A percentile compares a stretch with the other conserved stretches of the same genome.
These are phyloP conservation scores for Takashimella tepidaria DNA, from an alignment of 1,284 basidiomycete species.

Conservation along the genomic window DNA sequence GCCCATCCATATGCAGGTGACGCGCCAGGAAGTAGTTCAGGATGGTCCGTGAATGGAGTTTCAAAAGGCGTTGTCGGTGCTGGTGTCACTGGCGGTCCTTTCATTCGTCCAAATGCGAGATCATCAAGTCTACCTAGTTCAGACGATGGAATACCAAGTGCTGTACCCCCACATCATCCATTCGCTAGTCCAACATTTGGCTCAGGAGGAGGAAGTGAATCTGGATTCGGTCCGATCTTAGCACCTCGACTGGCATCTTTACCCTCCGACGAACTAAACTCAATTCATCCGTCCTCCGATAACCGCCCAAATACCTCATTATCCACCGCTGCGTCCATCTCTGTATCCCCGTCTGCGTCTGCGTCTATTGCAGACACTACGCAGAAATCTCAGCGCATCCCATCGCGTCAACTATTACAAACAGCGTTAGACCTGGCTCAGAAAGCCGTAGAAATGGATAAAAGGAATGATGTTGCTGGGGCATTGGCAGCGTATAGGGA, in stretches of 20 bases:
- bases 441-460: constrained; percentile 48
- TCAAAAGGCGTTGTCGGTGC: too few species aligned
- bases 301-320: too few species aligned
- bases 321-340: too few species aligned
- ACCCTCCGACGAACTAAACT: neutral
- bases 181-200: too few species aligned
- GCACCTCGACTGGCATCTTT: neutral
- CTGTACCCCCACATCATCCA: neutral
- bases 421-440: constrained; percentile 48
- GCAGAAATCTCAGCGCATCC: constrained; percentile 21
- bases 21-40: too few species aligned
- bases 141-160: neutral
- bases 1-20: too few species aligned
- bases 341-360: too few species aligned
- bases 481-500: constrained; percentile 45
- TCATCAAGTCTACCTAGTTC: neutral
- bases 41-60: too few species aligned
- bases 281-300: too few species aligned
- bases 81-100: too few species aligned
- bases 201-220: neutral
- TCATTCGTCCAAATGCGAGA: neutral
- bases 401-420: constrained; percentile 45
- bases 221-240: neutral
- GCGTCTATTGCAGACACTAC: neutral
- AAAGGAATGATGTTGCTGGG: constrained; percentile 44